Base-by-base conservation (phyloP, 1,284 basidiomycete species). In the Heterobasidion occidentale region DNA sequence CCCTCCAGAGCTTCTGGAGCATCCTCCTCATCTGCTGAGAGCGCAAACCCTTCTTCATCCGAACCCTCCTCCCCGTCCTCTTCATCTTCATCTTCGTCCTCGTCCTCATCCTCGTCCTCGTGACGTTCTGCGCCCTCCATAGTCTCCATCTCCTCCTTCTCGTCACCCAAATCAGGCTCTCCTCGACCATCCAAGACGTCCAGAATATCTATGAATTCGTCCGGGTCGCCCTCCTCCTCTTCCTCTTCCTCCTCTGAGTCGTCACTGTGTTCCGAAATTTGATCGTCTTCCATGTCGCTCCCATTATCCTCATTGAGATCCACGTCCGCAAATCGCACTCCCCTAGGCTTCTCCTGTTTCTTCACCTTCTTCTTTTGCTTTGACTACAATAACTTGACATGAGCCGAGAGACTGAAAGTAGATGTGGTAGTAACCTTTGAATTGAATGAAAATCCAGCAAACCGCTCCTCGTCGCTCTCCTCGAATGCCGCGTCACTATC, bases 401-500 rank as follows among this genome's bases (percentile, higher is more conserved):
- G 46, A 27, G 27, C 27, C 27, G 6, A 47, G 5, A 20, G 12
- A 15, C 20, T 17, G 46, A 7, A 17, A 36, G 45, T 9, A 52
- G 49, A 19, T 54, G 54, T n/a, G 8, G 12, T 45, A 61, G 77
- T 57, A 62, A 83, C 84, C 71, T 81, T 81, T 36, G 62, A 68
- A 17, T 63, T 59, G 58, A 81, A 79, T n/a, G 64, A 70, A 58
- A 86, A 87, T 2, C 84, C 88, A 34, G 86, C 83, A 71, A 87
- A 92, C 7, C 80, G 72, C 48, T 94, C 90, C 59, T 88, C 88
- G 58, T 94, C 92, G 62, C 82, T 86, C 63, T 91, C 90, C 60
- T 89, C 88, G 62, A 91, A 90, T 0, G 89, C 89, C 59, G 73
- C 86, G 64, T 90, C 89, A 63, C 84, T 88, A 58, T 90, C 86